Percentiles rank a stretch among this genome's conserved stretches.
Evolutionary conservation across 2,329 filamentous ascomycete genomes (phyloP).

Genomic region (Paraconiothyrium sp.): DNA sequence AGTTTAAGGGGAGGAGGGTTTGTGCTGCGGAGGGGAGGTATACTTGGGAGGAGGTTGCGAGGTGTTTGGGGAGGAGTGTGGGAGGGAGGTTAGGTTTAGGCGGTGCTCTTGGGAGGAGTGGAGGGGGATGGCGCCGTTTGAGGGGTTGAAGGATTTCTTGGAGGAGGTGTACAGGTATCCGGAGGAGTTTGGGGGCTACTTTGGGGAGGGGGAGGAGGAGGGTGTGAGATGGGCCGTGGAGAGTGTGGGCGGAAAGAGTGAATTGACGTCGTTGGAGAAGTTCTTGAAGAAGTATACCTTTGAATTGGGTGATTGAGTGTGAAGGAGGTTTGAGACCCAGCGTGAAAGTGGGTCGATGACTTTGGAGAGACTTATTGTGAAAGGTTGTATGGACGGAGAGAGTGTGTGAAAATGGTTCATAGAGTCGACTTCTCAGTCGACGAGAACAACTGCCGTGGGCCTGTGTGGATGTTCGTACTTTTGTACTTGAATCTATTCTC

Average conservation of each 20-base stretch:
- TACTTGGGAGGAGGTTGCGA: constrained; percentile 51
- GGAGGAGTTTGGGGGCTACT: constrained; percentile 8
- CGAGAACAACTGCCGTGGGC: no score
- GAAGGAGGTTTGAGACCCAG: no score
- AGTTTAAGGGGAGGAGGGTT: constrained; percentile 53
- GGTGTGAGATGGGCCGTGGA: constrained; percentile 1
- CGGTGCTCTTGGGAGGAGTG: constrained; percentile 22
- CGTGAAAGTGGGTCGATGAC: no score
- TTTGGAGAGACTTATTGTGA: no score
- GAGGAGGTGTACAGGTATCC: neutral
- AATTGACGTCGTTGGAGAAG: neutral
- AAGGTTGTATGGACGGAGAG: no score
- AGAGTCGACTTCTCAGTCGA: no score
- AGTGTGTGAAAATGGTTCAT: no score
- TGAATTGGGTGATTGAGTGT: neutral
- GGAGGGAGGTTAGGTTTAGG: constrained; percentile 35
- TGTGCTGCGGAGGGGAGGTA: constrained; percentile 52
- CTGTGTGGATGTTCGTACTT: no score
- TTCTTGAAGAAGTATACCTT: constrained; percentile 6
- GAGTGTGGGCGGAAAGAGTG: neutral
- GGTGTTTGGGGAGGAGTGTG: constrained; percentile 47
- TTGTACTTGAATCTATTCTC: no score
- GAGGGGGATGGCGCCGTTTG: constrained; percentile 4
- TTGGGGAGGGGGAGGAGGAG: neutral
- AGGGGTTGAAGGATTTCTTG: neutral